These are phyloP conservation scores for Mesembryanthemum crystallinum DNA, from an alignment of 148 eudicot genomes.

Conservation along the genomic window DNA sequence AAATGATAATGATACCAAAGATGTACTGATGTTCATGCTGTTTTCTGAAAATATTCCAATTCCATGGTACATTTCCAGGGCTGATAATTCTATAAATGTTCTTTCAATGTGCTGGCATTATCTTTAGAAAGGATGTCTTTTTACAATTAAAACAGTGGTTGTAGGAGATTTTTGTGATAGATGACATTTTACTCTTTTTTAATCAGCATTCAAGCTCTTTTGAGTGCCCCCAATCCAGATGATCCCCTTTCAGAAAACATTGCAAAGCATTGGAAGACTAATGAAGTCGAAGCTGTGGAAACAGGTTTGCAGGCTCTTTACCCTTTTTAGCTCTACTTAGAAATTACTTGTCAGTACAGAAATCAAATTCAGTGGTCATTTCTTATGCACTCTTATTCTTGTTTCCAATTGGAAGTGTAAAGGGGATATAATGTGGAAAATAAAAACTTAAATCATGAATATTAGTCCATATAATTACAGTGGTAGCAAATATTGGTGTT, in stretches of 20 bases:
- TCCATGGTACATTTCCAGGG: neutral
- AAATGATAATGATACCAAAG: too few relatives aligned
- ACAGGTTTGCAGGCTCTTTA: slow-evolving; percentile 50
- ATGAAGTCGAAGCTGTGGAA: slow-evolving; percentile 93
- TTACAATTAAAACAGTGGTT: neutral
- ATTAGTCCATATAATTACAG: neutral
- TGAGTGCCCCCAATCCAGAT: slow-evolving; percentile 99
- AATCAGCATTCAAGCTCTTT: slow-evolving; percentile 86
- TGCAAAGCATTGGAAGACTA: slow-evolving; percentile 94
- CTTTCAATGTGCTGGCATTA: neutral
- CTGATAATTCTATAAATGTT: neutral
- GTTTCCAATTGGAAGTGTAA: neutral
- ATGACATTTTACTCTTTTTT: slow-evolving; percentile 16
- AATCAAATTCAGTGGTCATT: neutral
- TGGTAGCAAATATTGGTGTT: neutral
- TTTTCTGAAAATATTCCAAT: neutral
- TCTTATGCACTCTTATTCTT: neutral
- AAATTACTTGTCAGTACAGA: neutral
- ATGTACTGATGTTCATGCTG: neutral
- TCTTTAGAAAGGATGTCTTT: neutral
- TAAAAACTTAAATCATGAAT: neutral
- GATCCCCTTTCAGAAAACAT: slow-evolving; percentile 97
- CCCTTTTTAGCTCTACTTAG: neutral
- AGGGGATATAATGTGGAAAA: neutral
- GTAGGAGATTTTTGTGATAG: neutral